Base-by-base conservation (phyloP, 1,284 basidiomycete species). In the Puccinia hordei region DNA sequence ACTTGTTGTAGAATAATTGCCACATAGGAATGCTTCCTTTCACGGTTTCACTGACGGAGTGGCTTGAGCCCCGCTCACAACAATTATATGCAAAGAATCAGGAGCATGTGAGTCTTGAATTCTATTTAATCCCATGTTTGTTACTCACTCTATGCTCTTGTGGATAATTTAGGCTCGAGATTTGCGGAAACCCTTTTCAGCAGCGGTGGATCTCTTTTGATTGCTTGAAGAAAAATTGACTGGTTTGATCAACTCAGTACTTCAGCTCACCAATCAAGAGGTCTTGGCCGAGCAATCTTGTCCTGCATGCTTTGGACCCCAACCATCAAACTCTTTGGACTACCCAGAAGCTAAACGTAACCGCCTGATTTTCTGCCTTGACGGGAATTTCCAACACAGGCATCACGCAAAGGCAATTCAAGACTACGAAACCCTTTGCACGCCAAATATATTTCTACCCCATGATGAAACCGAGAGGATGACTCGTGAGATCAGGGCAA, bases 1-100 rank as follows among this genome's bases (percentile, higher is more conserved):
- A 73, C 51, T n/a, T n/a, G 8, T 51, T 73, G 71, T 73, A 51
- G 49, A 73, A 73, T 33, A 51, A 35, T 22, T 73, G 71, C 71
- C 24, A 53, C 22, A 35, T 73, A 3, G 44, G 71, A n/a, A 44
- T 41, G 15, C 33, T 27, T 15, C 51, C 33, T 0, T 73, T 73
- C 33, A 41, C 51, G 6, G 17, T 22, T 17, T 51, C 71, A n/a
- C 27, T 73, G 0, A 41, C 46, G 1, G 33, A 73, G 33, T 73
- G 6, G 15, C 19, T 73, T 17, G 71, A 73, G 30, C 41, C 30
- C 1, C 63, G 63, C 8, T 66, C 35, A 1, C 5, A 59, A 27
- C 27, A 13, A 33, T 33, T 59, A 17, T 59, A 6, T 44, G 22
- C 15, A 44, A n/a, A 30, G 63, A 30, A n/a, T 41, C 38, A 4